Evolutionary conservation across 306 rosid species (phyloP).

Genomic region (Medicago arabica): DNA sequence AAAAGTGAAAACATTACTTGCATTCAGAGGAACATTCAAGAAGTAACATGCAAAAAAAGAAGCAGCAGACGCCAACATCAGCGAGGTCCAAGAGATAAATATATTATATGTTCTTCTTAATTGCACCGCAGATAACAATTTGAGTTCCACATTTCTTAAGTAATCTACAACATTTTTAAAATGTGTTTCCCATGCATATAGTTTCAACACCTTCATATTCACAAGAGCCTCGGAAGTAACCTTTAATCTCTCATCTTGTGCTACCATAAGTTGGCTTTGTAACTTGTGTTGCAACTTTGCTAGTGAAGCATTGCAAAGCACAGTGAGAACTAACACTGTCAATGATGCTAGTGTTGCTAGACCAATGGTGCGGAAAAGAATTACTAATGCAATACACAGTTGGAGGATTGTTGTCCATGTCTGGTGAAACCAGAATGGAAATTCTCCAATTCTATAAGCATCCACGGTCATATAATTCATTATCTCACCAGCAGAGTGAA

Average conservation of each 20-base stretch:
- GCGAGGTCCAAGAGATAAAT: slow-evolving; percentile 69
- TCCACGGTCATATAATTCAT: neutral
- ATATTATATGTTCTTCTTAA: slow-evolving; percentile 46
- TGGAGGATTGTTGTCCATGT: slow-evolving; percentile 2
- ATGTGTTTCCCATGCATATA: slow-evolving; percentile 6
- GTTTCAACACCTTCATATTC: slow-evolving; percentile 8
- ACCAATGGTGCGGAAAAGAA: neutral
- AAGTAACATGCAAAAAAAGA: slow-evolving; percentile 6
- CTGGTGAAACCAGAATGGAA: slow-evolving; percentile 3
- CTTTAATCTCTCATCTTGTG: slow-evolving; percentile 4
- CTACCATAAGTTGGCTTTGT: slow-evolving; percentile 1
- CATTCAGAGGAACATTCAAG: neutral
- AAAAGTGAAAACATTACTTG: slow-evolving; percentile 12
- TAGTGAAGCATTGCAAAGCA: neutral
- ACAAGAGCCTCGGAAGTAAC: neutral
- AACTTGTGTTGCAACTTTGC: neutral
- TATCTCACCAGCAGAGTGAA: slow-evolving; percentile 7
- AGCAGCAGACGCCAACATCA: slow-evolving; percentile 48
- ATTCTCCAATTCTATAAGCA: slow-evolving; percentile 8
- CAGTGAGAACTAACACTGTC: neutral
- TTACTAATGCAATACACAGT: neutral
- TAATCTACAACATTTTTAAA: neutral
- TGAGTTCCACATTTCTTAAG: slow-evolving; percentile 61
- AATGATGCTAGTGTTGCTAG: neutral
- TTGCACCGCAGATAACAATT: slow-evolving; percentile 59